A percentile compares a stretch with the other conserved stretches of the same genome.
These are phyloP conservation scores for Aphanocladium album DNA, from an alignment of 2,329 filamentous ascomycete species.

Conservation along the genomic window DNA sequence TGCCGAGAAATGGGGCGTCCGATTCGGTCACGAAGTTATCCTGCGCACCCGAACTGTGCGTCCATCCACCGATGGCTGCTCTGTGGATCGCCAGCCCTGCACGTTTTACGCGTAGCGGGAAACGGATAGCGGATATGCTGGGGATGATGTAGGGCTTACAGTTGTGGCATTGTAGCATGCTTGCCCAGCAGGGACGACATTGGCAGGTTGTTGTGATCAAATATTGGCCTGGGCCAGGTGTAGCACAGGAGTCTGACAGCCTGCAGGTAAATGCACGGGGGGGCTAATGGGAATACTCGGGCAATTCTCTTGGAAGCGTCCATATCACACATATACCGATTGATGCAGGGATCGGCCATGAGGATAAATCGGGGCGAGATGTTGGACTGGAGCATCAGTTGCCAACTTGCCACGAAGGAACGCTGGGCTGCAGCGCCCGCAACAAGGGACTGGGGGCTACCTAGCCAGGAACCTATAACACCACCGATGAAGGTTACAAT, in stretches of 20 bases:
- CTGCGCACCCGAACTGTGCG: background rate
- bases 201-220: background rate
- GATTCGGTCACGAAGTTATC: background rate
- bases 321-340: background rate
- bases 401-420: too few species aligned
- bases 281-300: background rate
- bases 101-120: background rate
- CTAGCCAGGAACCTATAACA: background rate
- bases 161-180: background rate
- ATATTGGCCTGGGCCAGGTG: background rate
- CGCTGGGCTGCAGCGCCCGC: too few species aligned
- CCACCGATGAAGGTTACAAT: background rate
- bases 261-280: too few species aligned
- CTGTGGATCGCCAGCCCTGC: background rate
- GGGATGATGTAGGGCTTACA: background rate
- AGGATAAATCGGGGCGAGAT: background rate
- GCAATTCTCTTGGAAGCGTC: background rate
- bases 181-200: background rate
- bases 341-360: background rate
- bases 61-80: background rate
- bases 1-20: background rate
- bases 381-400: too few species aligned
- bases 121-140: background rate
- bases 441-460: too few species aligned
- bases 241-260: background rate